Base-by-base conservation (phyloP, 306 rosid genomes). In the Rosa chinensis region DNA sequence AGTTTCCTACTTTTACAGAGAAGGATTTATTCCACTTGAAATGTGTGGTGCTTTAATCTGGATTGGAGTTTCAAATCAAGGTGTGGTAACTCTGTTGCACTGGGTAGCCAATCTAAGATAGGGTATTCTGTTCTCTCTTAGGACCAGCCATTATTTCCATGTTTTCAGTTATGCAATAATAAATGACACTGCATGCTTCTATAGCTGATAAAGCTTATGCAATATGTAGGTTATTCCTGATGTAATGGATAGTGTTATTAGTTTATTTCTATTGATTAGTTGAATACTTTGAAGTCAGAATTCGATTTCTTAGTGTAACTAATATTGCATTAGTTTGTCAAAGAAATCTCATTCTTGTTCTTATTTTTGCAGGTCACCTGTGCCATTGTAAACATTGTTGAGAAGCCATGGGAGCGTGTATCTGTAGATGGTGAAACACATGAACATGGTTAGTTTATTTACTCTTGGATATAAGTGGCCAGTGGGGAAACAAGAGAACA, bases 351-450 rank as follows among this genome's bases (percentile, higher is more conserved):
- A 73, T 64, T 14, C 8, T 37, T 20, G 66, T 72, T 81, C 28
- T 77, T 67, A 23, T 28, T 44, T 72, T 82, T 59, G 77, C 81
- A 92, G 99, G 99, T 95, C 72, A 83, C 92, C 78, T 45, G 92
- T 81, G 92, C 99, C 59, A 85, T 87, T 56, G 90, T 93, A 63
- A 93, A 83, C 62, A 95, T 95, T 73, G 93, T 89, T 79, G 96
- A 93, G 88, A 95, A 91, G 83, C 97, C 99, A 11, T 95, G 99
- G 99, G 98, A 93, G 80, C 98, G 98, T 74, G 87, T 87, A 59
- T 63, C 25, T 73, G 66, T 91, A 61, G 89, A 90, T 78, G 97
- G 97, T 76, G 91, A 89, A 82, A 88, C 86, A 59, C 99, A 95
- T 84, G 76, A 87, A 35, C 99, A 95, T 74, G 97, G 99, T 95